Base-by-base conservation (phyloP, 257 asterid species). In the Echium plantagineum region DNA sequence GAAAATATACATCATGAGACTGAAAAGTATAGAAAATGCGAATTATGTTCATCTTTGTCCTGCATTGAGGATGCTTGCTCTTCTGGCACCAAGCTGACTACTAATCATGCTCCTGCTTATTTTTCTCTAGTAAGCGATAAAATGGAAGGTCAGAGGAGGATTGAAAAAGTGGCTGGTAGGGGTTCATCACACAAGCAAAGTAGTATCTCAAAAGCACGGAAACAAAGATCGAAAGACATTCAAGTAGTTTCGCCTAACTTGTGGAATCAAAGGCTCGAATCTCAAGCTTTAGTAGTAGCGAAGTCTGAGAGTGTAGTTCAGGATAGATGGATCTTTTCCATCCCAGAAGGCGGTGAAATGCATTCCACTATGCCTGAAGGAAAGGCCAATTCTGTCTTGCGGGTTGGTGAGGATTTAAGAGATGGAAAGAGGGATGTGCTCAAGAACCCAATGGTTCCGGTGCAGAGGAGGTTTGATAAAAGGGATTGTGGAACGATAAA, bases 181-280 rank as follows among this genome's bases (percentile, higher is more conserved):
- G 42, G 21, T 21, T 2, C 67, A 48, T 21, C 15, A 6, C 31
- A 17, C 63, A 35, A 53, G 55, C 42, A 38, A 63, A 55, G 57
- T 63, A 15, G 52, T 57, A 52, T 5, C 30, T 18, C 6, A 53
- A 21, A 53, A 10, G 52, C n/a, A n/a, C 15, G 30, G 21, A 35
- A 60, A 30, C 13, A 21, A 47, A 21, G 15, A 1, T 46, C 22
- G 12, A 19, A 69, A 7, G 48, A 60, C 47, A 55, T 66, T 59
- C 74, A 46, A 68, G 68, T 60, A 35, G 67, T 67, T 66, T 60
- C 75, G 5, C 73, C 73, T 60, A 64, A 53, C 49, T 62, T 59
- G 22, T 28, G 6, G 22, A 55, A 19, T 15, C 12, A 47, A 10
- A 38, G 52, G 5, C 18, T 15, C 1, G 16, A 35, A 13, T 18